phyloP scores from a whole-genome alignment of 768 basidiomycete species.

The Mycena crocata region DNA sequence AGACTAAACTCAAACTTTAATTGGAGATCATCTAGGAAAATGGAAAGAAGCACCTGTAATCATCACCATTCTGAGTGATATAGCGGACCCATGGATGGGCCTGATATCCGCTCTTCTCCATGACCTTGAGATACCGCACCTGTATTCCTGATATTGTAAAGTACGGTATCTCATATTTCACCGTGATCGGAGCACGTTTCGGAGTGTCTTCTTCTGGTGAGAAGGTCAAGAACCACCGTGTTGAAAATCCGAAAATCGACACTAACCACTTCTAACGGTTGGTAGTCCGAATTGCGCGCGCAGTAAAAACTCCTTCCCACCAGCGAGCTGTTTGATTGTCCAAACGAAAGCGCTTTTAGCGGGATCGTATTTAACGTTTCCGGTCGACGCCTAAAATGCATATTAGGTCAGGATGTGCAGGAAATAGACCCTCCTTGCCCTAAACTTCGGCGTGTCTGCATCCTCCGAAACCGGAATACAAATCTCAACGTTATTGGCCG shows the following conservation, averaged over 20 bases:
- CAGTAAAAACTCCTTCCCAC: conserved; percentile 96
- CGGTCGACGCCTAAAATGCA: conserved; percentile 87
- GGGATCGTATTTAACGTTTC: conserved; percentile 94
- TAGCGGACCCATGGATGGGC: conserved; percentile 96
- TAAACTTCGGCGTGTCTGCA: conserved; percentile 97
- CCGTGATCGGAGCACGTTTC: conserved; percentile 93
- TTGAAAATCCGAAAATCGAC: conserved; percentile 43
- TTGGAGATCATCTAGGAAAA: conserved; percentile 7
- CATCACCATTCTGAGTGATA: conserved; percentile 91
- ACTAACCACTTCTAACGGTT: conserved; percentile 90
- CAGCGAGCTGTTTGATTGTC: conserved; percentile 98
- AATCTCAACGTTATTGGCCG: conserved; percentile 98
- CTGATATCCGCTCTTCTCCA: conserved; percentile 98
- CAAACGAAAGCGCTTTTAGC: conserved; percentile 99
- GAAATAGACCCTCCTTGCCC: conserved; percentile 63
- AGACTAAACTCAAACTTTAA: conserved; percentile 54
- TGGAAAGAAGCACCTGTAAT: conserved; percentile 72
- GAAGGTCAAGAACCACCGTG: background rate
- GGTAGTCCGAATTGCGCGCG: conserved; percentile 97
- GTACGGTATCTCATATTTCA: conserved; percentile 98
- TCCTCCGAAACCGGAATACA: conserved; percentile 98
- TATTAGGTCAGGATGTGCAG: background rate
- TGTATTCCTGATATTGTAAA: conserved; percentile 98
- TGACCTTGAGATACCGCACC: conserved; percentile 97
- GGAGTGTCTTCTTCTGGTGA: conserved; percentile 78